Conservation (phyloP, 225 moss, liverwort and hornwort genomes). For the Physcomitrellopsis africana region DNA sequence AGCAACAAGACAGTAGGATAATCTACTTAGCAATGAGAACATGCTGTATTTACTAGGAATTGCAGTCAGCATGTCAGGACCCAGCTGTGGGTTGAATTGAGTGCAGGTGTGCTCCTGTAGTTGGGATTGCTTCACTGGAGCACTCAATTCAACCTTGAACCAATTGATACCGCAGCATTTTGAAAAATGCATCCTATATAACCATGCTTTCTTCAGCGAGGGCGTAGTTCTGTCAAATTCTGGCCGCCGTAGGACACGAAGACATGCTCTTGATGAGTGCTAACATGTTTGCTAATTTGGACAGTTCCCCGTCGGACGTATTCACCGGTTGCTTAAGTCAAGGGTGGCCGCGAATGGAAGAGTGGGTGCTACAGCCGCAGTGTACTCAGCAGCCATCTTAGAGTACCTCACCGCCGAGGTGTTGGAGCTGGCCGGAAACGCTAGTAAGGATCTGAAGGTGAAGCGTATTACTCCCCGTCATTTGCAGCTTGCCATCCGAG, state of each 20-base stretch:
- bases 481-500: slow-evolving; percentile 82
- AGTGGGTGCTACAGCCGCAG: slow-evolving; percentile 89
- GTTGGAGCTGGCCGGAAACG: slow-evolving; percentile 89
- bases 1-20: neutral
- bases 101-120: neutral
- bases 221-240: neutral
- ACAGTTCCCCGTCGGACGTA: slow-evolving; percentile 96
- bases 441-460: slow-evolving; percentile 93
- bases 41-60: neutral
- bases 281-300: neutral
- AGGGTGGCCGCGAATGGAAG: slow-evolving; percentile 88
- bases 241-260: neutral
- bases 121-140: neutral
- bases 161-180: neutral
- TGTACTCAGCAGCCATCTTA: slow-evolving; percentile 88
- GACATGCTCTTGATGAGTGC: neutral
- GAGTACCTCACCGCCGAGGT: slow-evolving; percentile 94
- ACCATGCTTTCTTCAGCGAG: neutral
- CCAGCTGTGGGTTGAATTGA: neutral
- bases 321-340: slow-evolving; percentile 83
- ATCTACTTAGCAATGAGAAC: neutral
- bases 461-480: slow-evolving; percentile 92
- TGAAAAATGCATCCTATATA: neutral
- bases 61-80: neutral
- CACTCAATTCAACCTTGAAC: neutral